Base-by-base conservation (phyloP, 306 rosid genomes). In the Cicer arietinum region DNA sequence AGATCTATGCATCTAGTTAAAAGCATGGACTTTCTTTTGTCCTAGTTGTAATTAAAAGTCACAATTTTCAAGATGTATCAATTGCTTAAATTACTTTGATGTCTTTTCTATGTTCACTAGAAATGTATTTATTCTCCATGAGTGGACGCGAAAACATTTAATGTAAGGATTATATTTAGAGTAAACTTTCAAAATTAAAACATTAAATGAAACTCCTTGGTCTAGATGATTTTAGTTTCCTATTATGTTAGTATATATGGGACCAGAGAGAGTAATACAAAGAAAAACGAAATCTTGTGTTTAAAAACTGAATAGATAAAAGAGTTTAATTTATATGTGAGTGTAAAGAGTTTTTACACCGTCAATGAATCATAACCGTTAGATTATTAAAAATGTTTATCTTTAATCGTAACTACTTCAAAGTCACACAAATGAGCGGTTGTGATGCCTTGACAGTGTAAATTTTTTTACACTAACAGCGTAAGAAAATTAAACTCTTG, bases 1-100 rank as follows among this genome's bases (percentile, higher is more conserved):
- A 72, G 14, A 77, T 66, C 51, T 72, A 48, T 8, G 47, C 9
- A 45, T 35, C 67, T 9, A 13, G 66, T 42, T 40, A 82, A 50
- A 71, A 64, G 42, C n/a, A 40, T 25, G 14, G 60, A 30, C 37
- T 30, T 7, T 53, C 4, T 17, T n/a, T 51, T 52, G 35, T 7
- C 18, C 60, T 53, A 16, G 18, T 18, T 53, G 17, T 53, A 16
- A 53, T 4, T 4, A 53, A 53, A 53, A 17, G 60, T 7, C 6
- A 1, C 35, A 53, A 53, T 16, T 17, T 53, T 16, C 18, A 53
- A 53, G 35, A 17, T 57, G 37, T 57, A 57, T 57, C 25, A 57
- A 20, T 57, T 10, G 37, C 37, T 57, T 35, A 20, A 56, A 56
- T 20, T 56, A 56, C 62, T 56, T 56, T 56, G 62, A 56, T 20